These are phyloP conservation scores for Neurospora tetraspora DNA, from an alignment of 495 filamentous ascomycete species.

Conservation along the genomic window DNA sequence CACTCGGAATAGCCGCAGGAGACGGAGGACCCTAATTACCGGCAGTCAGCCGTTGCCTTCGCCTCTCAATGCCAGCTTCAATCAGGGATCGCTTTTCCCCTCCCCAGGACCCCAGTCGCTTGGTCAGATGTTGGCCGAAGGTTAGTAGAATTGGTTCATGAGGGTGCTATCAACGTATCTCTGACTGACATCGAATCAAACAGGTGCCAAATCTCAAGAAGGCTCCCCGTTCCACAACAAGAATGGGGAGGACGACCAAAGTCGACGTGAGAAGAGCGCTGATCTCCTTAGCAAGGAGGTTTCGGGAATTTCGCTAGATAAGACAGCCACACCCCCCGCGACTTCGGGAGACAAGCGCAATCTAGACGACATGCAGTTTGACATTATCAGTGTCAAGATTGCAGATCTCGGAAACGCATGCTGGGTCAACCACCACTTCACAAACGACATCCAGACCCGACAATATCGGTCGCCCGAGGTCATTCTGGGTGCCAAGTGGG, in stretches of 20 bases:
- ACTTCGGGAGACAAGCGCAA: conserved; percentile 41
- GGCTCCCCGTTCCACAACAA: conserved; percentile 30
- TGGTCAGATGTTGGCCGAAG: conserved; percentile 72
- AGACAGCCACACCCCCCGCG: conserved; percentile 39
- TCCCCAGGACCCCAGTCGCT: conserved; percentile 68
- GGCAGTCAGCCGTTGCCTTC: conserved; percentile 95
- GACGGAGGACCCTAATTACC: conserved; percentile 89
- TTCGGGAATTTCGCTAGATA: conserved; percentile 89
- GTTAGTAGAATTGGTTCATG: conserved; percentile 36
- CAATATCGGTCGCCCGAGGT: conserved; percentile 98
- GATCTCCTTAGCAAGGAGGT: conserved; percentile 87
- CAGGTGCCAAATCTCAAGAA: conserved; percentile 44
- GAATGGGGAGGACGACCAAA: conserved; percentile 60
- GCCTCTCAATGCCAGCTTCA: conserved; percentile 86
- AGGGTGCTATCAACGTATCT: background rate
- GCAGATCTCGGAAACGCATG: conserved; percentile 97
- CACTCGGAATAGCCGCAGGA: conserved; percentile 84
- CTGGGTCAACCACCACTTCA: conserved; percentile 98
- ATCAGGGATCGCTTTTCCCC: conserved; percentile 56
- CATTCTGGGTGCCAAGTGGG: conserved; percentile 95
- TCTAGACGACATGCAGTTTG: conserved; percentile 38
- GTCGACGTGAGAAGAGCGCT: conserved; percentile 86
- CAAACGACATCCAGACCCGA: conserved; percentile 96
- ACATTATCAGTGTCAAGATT: conserved; percentile 97
- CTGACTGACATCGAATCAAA: conserved; percentile 8